These are phyloP conservation scores for Baeospora myosura DNA, from an alignment of 1,284 basidiomycete genomes.

Conservation along the genomic window DNA sequence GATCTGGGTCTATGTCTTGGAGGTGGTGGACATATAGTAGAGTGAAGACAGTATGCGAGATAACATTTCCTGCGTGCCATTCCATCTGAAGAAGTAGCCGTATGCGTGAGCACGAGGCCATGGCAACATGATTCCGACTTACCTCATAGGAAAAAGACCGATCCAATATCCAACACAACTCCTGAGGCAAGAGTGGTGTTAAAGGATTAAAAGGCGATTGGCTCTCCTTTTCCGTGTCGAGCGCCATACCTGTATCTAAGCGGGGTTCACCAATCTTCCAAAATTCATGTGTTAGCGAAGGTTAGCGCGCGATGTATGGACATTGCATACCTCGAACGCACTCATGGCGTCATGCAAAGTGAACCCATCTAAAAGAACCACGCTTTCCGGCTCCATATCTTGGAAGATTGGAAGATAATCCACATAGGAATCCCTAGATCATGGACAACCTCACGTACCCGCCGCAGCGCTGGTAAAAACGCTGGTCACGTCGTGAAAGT, in stretches of 20 bases:
- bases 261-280: constrained; percentile 81
- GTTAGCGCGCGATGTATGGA: constrained; percentile 5
- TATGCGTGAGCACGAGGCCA: too few relatives aligned
- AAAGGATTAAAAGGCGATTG: constrained; percentile 58
- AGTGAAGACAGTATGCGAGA: constrained; percentile 83
- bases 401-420: constrained; percentile 11
- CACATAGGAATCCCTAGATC: constrained; percentile 9
- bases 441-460: constrained; percentile 32
- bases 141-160: constrained; percentile 78
- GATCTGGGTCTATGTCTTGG: constrained; percentile 51
- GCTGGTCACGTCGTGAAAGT: constrained; percentile 54
- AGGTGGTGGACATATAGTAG: constrained; percentile 73
- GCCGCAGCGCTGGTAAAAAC: constrained; percentile 48
- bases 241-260: constrained; percentile 76
- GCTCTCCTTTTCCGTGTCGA: constrained; percentile 29
- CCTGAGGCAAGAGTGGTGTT: constrained; percentile 56
- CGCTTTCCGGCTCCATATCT: constrained; percentile 62
- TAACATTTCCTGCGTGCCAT: constrained; percentile 79
- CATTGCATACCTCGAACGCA: constrained; percentile 63
- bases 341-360: constrained; percentile 84
- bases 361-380: constrained; percentile 67
- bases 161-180: constrained; percentile 86
- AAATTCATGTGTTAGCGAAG: constrained; percentile 12
- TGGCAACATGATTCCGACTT: constrained; percentile 17
- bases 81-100: constrained; percentile 63